phyloP scores from a whole-genome alignment of 2,329 filamentous ascomycete species.

The Hypomyces rosellus region DNA sequence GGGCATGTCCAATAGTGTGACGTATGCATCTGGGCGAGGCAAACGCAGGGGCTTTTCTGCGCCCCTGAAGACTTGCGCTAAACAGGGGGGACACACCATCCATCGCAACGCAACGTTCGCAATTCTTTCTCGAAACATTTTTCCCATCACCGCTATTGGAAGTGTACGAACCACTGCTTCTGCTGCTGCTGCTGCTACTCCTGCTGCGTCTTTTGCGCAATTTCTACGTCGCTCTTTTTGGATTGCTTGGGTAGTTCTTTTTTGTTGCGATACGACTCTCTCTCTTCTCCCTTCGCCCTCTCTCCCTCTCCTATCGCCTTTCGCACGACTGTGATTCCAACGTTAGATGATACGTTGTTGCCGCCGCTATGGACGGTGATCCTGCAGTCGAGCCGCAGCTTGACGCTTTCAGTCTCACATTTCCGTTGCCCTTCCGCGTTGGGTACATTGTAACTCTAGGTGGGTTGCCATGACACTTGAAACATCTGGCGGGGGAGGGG shows the following conservation, averaged over 20 bases:
- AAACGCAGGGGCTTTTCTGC: not conserved
- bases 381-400: conserved; percentile 63
- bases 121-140: not conserved
- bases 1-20: not conserved
- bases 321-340: conserved; percentile 1
- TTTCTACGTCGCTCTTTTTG: not conserved
- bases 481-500: not conserved
- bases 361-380: conserved; percentile 61
- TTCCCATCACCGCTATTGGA: too few species aligned
- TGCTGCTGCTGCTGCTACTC: too few species aligned
- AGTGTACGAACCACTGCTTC: too few species aligned
- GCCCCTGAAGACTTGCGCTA: not conserved
- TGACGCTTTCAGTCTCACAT: conserved; percentile 78
- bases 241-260: not conserved
- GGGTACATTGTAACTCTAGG: conserved; percentile 80
- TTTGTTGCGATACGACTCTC: too few species aligned
- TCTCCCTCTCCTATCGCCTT: not conserved
- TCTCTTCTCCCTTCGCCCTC: not conserved
- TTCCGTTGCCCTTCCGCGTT: conserved; percentile 85
- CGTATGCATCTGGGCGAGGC: not conserved
- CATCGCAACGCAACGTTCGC: not conserved
- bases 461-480: conserved; percentile 35
- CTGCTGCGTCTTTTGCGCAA: not conserved
- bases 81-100: too few species aligned
- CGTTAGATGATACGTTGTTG: not conserved